phyloP scores from a whole-genome alignment of 495 filamentous ascomycete species.

The Penicillium argentinense region DNA sequence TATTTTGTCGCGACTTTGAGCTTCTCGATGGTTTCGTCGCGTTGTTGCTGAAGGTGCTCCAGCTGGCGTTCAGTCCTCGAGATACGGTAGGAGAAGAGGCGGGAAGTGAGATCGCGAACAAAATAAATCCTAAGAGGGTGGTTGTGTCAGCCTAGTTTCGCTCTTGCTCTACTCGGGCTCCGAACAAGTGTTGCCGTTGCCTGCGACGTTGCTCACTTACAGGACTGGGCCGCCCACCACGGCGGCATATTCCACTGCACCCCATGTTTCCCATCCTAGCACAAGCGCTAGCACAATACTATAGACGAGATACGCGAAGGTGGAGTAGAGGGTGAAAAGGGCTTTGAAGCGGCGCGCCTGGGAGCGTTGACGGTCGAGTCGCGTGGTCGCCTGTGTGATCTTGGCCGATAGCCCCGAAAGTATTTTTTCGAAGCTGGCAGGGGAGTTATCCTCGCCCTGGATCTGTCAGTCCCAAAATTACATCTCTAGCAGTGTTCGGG shows the following conservation, averaged over 20 bases:
- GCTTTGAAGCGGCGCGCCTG: conserved; percentile 76
- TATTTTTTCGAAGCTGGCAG: conserved; percentile 89
- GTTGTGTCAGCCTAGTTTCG: too few relatives aligned
- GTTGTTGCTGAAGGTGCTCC: conserved; percentile 71
- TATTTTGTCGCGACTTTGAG: conserved; percentile 93
- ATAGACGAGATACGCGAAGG: conserved; percentile 85
- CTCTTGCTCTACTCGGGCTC: too few relatives aligned
- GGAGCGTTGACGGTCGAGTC: conserved; percentile 69
- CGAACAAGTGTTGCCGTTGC: too few relatives aligned
- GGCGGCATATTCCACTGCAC: conserved; percentile 69
- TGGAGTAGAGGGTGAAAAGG: conserved; percentile 85
- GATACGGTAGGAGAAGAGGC: conserved; percentile 82
- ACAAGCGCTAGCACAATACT: conserved; percentile 77
- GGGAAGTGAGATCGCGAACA: conserved; percentile 56
- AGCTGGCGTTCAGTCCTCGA: conserved; percentile 63
- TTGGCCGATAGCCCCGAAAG: conserved; percentile 78
- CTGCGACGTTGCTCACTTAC: too few relatives aligned
- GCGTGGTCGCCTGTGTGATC: conserved; percentile 69
- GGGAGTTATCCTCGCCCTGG: conserved; percentile 78
- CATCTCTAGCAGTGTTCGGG: too few relatives aligned
- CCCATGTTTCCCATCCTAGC: conserved; percentile 81
- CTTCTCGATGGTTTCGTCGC: conserved; percentile 84
- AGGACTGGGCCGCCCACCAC: conserved; percentile 76
- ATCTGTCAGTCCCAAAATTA: too few relatives aligned
- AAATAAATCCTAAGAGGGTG: conserved; percentile 64